Percentiles rank a stretch among this genome's conserved stretches.
Evolutionary conservation across 768 basidiomycete species (phyloP).

Genomic region (Fomitopsis pulvina): DNA sequence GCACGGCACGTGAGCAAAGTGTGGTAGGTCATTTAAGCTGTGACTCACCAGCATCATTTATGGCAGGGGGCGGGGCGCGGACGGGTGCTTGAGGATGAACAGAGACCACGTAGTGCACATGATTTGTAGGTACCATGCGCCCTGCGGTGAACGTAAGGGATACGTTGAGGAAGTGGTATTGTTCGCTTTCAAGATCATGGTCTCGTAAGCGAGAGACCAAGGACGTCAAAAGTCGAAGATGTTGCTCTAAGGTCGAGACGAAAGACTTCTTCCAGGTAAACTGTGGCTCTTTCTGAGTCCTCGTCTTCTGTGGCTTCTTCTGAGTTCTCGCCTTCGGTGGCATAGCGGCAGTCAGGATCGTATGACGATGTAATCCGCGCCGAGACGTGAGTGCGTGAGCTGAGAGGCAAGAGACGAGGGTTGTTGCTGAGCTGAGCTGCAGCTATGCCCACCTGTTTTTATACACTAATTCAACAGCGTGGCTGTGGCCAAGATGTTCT

Average conservation of each 20-base stretch:
- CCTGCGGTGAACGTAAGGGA: background rate
- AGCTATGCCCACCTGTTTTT: too few species aligned
- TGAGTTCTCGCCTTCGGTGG: background rate
- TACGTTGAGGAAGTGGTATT: background rate
- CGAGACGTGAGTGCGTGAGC: too few species aligned
- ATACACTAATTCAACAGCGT: too few species aligned
- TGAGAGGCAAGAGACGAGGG: too few species aligned
- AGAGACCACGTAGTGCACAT: background rate
- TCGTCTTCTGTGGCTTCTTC: background rate
- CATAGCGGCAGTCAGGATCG: background rate
- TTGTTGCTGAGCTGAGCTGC: too few species aligned
- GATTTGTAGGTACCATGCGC: background rate
- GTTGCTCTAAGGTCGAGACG: background rate
- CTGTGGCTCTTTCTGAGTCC: background rate
- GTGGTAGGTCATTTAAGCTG: background rate
- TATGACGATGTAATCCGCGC: too few species aligned
- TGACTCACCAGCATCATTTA: background rate
- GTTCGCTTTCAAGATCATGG: background rate
- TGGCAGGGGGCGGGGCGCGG: background rate
- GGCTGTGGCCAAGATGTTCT: too few species aligned
- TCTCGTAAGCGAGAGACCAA: background rate
- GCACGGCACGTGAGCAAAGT: background rate
- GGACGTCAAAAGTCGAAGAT: background rate
- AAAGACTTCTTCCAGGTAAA: background rate
- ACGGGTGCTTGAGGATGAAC: background rate